These are phyloP conservation scores for Plantago major DNA, from an alignment of 257 asterid genomes.

Conservation along the genomic window DNA sequence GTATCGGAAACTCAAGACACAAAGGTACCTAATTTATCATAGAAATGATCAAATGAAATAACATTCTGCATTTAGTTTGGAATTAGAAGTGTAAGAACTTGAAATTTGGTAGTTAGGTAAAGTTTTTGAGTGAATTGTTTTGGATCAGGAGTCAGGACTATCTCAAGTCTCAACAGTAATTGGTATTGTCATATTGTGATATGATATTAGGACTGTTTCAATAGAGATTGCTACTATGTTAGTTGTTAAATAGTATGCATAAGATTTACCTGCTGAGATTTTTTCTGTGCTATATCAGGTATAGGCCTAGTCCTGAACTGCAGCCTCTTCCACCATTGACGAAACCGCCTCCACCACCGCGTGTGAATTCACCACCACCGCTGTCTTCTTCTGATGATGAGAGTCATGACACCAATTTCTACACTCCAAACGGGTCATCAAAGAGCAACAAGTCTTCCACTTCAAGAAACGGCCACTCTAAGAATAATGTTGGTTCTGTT, in stretches of 20 bases:
- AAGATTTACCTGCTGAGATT: too few relatives aligned
- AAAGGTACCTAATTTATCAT: neutral
- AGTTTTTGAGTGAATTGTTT: too few relatives aligned
- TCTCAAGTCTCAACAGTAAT: too few relatives aligned
- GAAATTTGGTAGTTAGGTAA: too few relatives aligned
- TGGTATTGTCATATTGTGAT: too few relatives aligned
- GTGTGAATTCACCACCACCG: constrained; percentile 67
- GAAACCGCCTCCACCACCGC: constrained; percentile 65
- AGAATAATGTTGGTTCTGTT: constrained; percentile 26
- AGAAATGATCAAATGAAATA: too few relatives aligned
- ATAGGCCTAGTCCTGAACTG: constrained; percentile 75
- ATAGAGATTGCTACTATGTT: too few relatives aligned
- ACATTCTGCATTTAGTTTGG: too few relatives aligned
- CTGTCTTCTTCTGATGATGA: constrained; percentile 85
- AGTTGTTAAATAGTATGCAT: too few relatives aligned
- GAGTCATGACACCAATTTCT: constrained; percentile 45
- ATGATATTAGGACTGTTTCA: too few relatives aligned
- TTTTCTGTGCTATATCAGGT: constrained; percentile 11
- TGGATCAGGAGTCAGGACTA: too few relatives aligned
- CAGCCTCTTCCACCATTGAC: constrained; percentile 74
- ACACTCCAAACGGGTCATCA: constrained; percentile 48
- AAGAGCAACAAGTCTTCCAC: constrained; percentile 40
- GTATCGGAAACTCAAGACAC: constrained; percentile 39
- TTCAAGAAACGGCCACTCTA: constrained; percentile 24
- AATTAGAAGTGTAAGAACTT: too few relatives aligned